phyloP scores from a whole-genome alignment of 169 alveolate genomes.

The Babesia divergens region DNA sequence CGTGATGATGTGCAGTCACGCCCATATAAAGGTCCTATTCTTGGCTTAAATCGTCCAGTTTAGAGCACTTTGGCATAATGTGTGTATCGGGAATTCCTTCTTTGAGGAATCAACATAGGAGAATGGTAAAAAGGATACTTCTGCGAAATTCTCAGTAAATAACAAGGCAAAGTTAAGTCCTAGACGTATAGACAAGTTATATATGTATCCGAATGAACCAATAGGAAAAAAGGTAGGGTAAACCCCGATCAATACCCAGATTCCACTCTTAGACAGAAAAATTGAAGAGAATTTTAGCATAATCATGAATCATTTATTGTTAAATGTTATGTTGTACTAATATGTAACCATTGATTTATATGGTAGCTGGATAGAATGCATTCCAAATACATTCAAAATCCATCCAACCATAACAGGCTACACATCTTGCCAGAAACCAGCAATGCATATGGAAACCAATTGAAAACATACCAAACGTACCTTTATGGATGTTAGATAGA shows the following conservation, averaged over 20 bases:
- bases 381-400: not conserved
- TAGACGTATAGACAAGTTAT: not conserved
- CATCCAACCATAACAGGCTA: not conserved
- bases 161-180: not conserved
- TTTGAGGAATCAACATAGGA: slow-evolving; percentile 5
- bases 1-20: too few relatives aligned
- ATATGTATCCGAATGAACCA: not conserved
- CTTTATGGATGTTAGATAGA: not conserved
- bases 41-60: not conserved
- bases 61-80: slow-evolving; percentile 13
- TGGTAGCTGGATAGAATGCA: too few relatives aligned
- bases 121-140: not conserved
- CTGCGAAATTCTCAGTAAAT: not conserved
- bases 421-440: not conserved
- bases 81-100: slow-evolving; percentile 2
- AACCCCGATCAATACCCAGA: not conserved
- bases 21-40: too few relatives aligned
- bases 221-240: not conserved
- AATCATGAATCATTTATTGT: too few relatives aligned
- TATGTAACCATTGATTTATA: too few relatives aligned
- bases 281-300: too few relatives aligned
- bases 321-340: too few relatives aligned
- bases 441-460: not conserved
- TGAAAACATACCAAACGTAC: slow-evolving; percentile 5
- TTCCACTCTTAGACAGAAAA: not conserved